phyloP scores from a whole-genome alignment of 257 asterid genomes.

The Nicotiana paniculata region DNA sequence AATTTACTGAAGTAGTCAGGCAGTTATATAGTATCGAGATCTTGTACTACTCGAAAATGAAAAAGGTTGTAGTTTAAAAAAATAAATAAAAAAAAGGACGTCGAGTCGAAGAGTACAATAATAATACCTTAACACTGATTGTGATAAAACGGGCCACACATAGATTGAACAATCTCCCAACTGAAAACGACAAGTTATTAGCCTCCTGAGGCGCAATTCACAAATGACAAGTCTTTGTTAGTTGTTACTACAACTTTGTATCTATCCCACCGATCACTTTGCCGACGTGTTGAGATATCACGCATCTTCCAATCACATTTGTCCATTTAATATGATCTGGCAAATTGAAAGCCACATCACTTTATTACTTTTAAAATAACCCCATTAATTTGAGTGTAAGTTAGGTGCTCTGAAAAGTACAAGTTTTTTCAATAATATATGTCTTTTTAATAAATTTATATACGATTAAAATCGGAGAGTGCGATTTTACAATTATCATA shows the following conservation, averaged over 20 bases:
- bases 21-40: background rate
- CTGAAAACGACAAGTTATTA: background rate
- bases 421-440: no score
- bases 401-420: no score
- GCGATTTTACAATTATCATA: no score
- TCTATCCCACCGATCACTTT: background rate
- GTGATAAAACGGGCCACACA: no score
- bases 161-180: background rate
- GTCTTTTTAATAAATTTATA: no score
- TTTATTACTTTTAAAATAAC: background rate
- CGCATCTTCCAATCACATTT: background rate
- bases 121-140: background rate
- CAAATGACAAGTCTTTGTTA: background rate
- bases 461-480: no score
- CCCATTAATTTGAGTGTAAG: no score
- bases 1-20: background rate
- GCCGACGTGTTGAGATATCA: background rate
- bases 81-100: background rate
- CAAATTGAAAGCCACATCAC: background rate
- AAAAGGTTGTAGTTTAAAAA: background rate
- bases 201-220: background rate
- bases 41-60: no score
- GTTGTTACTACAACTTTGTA: background rate
- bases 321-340: background rate
- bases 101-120: background rate